A percentile compares a stretch with the other conserved stretches of the same genome.
phyloP scores from a whole-genome alignment of 139 green algal species.

The Tetradesmus obliquus region DNA sequence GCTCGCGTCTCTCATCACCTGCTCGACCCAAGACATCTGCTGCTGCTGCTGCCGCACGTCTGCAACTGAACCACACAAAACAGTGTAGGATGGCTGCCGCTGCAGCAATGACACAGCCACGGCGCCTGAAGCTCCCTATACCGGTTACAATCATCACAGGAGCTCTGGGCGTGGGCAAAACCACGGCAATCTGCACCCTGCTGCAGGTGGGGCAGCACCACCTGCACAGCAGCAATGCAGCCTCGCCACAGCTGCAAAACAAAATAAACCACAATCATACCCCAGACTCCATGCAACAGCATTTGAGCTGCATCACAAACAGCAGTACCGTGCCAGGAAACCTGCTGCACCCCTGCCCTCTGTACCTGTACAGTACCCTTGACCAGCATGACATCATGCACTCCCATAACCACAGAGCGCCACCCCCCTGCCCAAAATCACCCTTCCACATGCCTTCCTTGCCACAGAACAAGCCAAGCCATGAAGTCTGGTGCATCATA shows the following conservation, averaged over 20 bases:
- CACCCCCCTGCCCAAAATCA: no score
- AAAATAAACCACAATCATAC: no score
- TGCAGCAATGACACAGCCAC: neutral
- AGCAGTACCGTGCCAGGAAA: neutral
- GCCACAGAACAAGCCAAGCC: constrained; percentile 39
- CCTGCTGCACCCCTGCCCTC: neutral
- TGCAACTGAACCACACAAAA: neutral
- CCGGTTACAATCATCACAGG: constrained; percentile 71
- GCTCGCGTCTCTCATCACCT: neutral
- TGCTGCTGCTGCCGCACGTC: neutral
- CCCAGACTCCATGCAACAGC: no score
- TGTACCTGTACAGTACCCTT: no score
- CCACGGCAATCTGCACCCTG: constrained; percentile 61
- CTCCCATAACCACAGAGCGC: no score
- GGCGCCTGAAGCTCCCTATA: constrained; percentile 48
- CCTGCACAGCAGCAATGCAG: neutral
- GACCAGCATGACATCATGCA: no score
- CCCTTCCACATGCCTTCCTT: neutral
- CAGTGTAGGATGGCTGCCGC: neutral
- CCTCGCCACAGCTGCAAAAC: neutral
- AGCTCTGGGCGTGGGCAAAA: constrained; percentile 73
- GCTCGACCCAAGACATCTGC: neutral
- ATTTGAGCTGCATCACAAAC: neutral
- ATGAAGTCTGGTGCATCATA: constrained; percentile 72
- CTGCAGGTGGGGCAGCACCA: constrained; percentile 32